These are phyloP conservation scores for Globisporangium spiculum DNA, from an alignment of 352 stramenopile genomes.

Conservation along the genomic window DNA sequence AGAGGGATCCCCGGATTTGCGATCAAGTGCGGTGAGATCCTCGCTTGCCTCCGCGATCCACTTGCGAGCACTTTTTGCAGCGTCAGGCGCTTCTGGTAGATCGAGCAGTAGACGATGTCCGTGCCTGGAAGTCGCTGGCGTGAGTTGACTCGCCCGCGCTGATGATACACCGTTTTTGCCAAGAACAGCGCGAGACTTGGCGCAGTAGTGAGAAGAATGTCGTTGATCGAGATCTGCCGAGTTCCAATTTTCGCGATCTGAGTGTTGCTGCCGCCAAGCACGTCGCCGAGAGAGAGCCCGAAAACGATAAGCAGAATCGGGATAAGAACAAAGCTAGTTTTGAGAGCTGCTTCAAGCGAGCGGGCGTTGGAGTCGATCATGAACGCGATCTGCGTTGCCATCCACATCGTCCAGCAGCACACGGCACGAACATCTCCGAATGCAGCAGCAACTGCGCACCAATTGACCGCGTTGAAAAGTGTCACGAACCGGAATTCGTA, in stretches of 20 bases:
- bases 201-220: slow-evolving; percentile 27
- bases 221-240: slow-evolving; percentile 18
- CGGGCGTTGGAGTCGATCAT: slow-evolving; percentile 22
- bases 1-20: slow-evolving; percentile 8
- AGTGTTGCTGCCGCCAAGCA: slow-evolving; percentile 9
- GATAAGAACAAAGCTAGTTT: background rate
- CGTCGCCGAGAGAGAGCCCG: slow-evolving; percentile 15
- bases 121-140: slow-evolving; percentile 9
- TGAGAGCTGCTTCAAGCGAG: slow-evolving; percentile 14
- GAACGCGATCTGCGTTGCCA: slow-evolving; percentile 23
- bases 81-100: slow-evolving; percentile 18
- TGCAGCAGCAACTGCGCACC: slow-evolving; percentile 14
- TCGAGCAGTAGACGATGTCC: slow-evolving; percentile 20
- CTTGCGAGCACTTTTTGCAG: slow-evolving; percentile 6
- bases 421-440: slow-evolving; percentile 21
- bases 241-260: slow-evolving; percentile 14
- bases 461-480: slow-evolving; percentile 27
- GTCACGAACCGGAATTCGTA: slow-evolving; percentile 27
- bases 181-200: slow-evolving; percentile 26
- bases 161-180: slow-evolving; percentile 18
- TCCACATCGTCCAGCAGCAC: slow-evolving; percentile 26
- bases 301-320: background rate
- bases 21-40: slow-evolving; percentile 5
- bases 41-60: slow-evolving; percentile 1
- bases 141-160: background rate